phyloP scores from a whole-genome alignment of 768 basidiomycete species.

The Suillus lakei region DNA sequence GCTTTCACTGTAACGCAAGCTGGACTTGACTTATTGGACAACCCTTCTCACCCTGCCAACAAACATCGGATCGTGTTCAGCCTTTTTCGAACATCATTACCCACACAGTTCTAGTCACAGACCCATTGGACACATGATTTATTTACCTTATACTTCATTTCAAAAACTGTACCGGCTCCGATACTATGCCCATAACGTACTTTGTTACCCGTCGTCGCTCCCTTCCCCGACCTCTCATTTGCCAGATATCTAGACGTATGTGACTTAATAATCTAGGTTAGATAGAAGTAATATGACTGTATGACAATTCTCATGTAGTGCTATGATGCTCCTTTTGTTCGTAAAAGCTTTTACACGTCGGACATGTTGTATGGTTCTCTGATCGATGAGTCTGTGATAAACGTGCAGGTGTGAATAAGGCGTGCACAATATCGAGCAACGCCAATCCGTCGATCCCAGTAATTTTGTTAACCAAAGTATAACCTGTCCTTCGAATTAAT shows the following conservation, averaged over 20 bases:
- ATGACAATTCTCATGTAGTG: constrained; percentile 17
- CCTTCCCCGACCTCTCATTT: constrained; percentile 12
- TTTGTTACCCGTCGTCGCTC: constrained; percentile 12
- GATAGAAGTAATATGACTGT: constrained; percentile 13
- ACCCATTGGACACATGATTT: not conserved
- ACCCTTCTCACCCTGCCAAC: not conserved
- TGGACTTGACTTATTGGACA: constrained; percentile 29
- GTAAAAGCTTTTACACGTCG: not conserved
- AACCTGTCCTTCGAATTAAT: constrained; percentile 40
- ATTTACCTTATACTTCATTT: constrained; percentile 19
- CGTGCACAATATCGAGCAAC: not conserved
- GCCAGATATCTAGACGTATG: constrained; percentile 17
- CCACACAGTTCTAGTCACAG: not conserved
- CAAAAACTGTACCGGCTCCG: constrained; percentile 5
- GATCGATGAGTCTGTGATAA: not conserved
- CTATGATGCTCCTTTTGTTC: constrained; percentile 1
- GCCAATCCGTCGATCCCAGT: constrained; percentile 5
- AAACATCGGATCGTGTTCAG: constrained; percentile 15
- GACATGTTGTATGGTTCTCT: not conserved
- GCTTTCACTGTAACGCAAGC: constrained; percentile 25
- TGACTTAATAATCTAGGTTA: constrained; percentile 17
- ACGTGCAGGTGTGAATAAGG: not conserved
- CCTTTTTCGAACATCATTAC: constrained; percentile 12
- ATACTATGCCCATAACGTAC: constrained; percentile 13
- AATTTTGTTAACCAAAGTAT: constrained; percentile 43